Evolutionary conservation across 495 filamentous ascomycete genomes (phyloP).

Genomic region (Talaromyces ruber): DNA sequence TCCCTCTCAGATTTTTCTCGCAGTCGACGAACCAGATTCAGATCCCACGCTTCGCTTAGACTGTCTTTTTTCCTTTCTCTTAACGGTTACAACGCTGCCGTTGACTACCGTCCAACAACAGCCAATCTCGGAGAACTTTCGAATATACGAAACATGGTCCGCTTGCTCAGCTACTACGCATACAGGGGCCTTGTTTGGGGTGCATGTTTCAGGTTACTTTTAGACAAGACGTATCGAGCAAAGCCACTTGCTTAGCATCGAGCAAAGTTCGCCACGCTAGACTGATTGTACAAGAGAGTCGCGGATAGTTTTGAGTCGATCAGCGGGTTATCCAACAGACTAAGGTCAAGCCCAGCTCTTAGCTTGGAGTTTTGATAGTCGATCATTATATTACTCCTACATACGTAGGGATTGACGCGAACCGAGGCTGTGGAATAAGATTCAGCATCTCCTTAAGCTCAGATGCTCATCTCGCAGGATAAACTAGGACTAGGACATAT

Average conservation of each 20-base stretch:
- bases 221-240: neutral
- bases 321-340: neutral
- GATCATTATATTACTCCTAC: neutral
- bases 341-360: neutral
- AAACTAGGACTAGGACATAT: neutral
- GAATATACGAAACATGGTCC: neutral
- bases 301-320: neutral
- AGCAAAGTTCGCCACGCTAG: neutral
- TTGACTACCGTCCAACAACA: neutral
- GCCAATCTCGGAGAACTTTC: neutral
- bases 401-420: neutral
- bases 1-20: neutral
- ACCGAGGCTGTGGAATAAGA: neutral
- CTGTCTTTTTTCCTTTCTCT: neutral
- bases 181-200: neutral
- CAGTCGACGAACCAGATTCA: neutral
- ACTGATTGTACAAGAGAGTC: neutral
- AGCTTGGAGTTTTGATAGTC: neutral
- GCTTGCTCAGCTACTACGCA: neutral
- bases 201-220: neutral
- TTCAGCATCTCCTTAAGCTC: neutral
- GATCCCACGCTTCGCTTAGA: neutral
- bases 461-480: neutral
- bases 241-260: neutral
- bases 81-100: neutral